Percentiles rank a stretch among this genome's conserved stretches.
phyloP scores from a whole-genome alignment of 2,329 filamentous ascomycete species.

The Trichoderma breve region DNA sequence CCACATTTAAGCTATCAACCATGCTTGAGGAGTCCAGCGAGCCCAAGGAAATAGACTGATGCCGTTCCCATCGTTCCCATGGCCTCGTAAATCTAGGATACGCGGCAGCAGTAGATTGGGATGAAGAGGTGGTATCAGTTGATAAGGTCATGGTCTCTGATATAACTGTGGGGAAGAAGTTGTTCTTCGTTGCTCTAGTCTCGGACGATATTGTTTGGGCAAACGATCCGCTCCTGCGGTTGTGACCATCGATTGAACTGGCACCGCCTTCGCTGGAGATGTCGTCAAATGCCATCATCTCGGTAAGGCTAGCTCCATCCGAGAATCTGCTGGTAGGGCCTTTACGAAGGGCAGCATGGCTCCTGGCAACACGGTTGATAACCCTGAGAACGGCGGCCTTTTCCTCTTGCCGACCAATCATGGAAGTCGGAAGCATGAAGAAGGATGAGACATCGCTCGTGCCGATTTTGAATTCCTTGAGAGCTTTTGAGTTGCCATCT shows the following conservation, averaged over 20 bases:
- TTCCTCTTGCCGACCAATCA: constrained; percentile 78
- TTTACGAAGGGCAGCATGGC: constrained; percentile 52
- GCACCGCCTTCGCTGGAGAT: constrained; percentile 56
- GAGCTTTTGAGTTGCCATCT: constrained; percentile 68
- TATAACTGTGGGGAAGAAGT: constrained; percentile 41
- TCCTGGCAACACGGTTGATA: constrained; percentile 72
- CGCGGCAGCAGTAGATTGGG: constrained; percentile 38
- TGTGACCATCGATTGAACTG: constrained; percentile 55
- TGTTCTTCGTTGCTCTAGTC: constrained; percentile 38
- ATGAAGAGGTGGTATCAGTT: constrained; percentile 48
- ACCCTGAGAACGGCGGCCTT: constrained; percentile 67
- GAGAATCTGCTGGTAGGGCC: constrained; percentile 47
- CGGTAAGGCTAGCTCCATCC: constrained; percentile 49
- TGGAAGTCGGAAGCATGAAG: constrained; percentile 77
- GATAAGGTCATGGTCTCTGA: constrained; percentile 43
- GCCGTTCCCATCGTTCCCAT: constrained; percentile 56
- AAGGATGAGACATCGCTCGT: constrained; percentile 89
- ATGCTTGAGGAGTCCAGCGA: constrained; percentile 48
- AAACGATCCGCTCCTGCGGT: constrained; percentile 50
- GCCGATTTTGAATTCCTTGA: constrained; percentile 73
- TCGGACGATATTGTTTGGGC: constrained; percentile 44
- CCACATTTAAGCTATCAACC: constrained; percentile 44
- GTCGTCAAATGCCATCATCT: constrained; percentile 44
- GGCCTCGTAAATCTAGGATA: constrained; percentile 41
- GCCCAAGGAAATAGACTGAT: constrained; percentile 51